Conservation (phyloP, 2,329 filamentous ascomycete genomes). For the Sporothrix brasiliensis region DNA sequence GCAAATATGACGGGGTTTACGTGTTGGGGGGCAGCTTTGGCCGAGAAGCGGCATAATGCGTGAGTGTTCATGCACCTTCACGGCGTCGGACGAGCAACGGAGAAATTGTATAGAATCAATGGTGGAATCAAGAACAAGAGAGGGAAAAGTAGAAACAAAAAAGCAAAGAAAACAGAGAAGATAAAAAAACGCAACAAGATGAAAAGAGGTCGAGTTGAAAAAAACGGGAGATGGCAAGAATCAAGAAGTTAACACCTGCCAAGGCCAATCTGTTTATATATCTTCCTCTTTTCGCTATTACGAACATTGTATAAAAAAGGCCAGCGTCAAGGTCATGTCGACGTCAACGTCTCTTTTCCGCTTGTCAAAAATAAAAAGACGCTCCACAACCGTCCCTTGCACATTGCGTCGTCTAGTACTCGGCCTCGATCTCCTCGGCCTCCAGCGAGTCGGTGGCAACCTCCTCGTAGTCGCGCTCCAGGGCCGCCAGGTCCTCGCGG, state of each 20-base stretch:
- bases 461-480: slow-evolving; percentile 99
- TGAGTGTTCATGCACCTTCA: not conserved
- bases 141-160: not conserved
- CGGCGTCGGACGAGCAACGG: not conserved
- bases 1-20: not conserved
- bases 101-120: not conserved
- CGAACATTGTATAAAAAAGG: slow-evolving; percentile 32
- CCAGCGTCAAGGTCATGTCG: slow-evolving; percentile 7
- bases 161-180: slow-evolving; percentile 15
- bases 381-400: slow-evolving; percentile 2
- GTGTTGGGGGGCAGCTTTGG: not conserved
- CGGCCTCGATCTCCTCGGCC: slow-evolving; percentile 82
- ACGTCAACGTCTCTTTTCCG: slow-evolving; percentile 22
- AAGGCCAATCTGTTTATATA: slow-evolving; percentile 33
- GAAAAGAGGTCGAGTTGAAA: not conserved
- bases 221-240: slow-evolving; percentile 3
- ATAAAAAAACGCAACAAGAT: slow-evolving; percentile 16
- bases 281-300: slow-evolving; percentile 32
- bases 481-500: slow-evolving; percentile 94
- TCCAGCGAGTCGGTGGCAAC: slow-evolving; percentile 93
- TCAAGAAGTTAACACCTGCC: not conserved
- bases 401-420: slow-evolving; percentile 68
- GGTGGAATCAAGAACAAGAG: slow-evolving; percentile 21
- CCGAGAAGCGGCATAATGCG: not conserved
- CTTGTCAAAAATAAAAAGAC: slow-evolving; percentile 24